Conservation (phyloP, 257 asterid species). For the Solanum boliviense region DNA sequence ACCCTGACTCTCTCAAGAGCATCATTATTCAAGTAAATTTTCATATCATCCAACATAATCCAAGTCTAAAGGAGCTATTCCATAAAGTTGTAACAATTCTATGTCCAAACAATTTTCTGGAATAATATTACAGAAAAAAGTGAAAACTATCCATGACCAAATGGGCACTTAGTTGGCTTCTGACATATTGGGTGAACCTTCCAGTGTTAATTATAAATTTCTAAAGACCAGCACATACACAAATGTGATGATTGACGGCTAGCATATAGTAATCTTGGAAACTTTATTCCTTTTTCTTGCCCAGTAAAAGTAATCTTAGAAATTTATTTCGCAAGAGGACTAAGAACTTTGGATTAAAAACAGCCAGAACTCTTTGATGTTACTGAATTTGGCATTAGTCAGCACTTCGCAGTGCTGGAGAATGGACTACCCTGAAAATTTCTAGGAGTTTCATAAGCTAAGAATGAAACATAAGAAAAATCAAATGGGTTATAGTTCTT, state of each 20-base stretch:
- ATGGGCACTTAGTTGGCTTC: not conserved
- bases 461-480: not conserved
- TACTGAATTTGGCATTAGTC: not conserved
- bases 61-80: not conserved
- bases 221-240: not conserved
- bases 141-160: not conserved
- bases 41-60: not conserved
- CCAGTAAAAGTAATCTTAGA: not conserved
- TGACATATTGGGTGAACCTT: not conserved
- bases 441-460: not conserved
- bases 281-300: not conserved
- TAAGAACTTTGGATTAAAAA: not conserved
- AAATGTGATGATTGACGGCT: not conserved
- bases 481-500: not conserved
- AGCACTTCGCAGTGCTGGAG: not conserved
- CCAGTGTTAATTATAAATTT: not conserved
- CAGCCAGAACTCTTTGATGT: not conserved
- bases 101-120: not conserved
- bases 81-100: not conserved
- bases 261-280: not conserved
- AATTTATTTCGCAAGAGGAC: not conserved
- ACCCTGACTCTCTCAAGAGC: not conserved
- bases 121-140: not conserved
- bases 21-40: not conserved
- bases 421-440: not conserved